phyloP scores from a whole-genome alignment of 768 basidiomycete genomes.

The Russula griseocarnosa region DNA sequence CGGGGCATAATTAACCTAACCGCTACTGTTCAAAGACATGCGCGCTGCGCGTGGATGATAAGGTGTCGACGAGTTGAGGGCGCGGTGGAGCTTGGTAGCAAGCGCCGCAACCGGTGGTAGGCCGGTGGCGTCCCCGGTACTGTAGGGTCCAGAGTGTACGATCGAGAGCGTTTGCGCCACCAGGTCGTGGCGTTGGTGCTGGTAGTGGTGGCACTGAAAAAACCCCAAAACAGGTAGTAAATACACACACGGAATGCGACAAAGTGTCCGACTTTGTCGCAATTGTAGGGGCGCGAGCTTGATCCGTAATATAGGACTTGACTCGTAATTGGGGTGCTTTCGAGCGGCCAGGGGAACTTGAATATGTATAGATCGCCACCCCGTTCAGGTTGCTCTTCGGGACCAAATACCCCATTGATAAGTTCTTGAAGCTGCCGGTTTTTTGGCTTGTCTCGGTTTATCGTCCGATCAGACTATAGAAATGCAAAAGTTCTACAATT shows the following conservation, averaged over 20 bases:
- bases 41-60: neutral
- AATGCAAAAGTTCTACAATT: neutral
- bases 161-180: too few species aligned
- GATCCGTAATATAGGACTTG: neutral
- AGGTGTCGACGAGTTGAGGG: neutral
- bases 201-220: neutral
- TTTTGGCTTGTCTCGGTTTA: neutral
- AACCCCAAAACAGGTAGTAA: neutral
- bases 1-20: too few species aligned
- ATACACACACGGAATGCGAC: neutral
- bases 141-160: neutral
- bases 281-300: neutral
- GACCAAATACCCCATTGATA: neutral
- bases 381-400: neutral
- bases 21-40: neutral
- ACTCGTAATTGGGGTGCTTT: neutral
- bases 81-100: too few species aligned
- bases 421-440: neutral
- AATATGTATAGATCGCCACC: neutral
- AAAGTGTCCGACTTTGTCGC: neutral
- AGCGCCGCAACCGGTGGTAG: neutral
- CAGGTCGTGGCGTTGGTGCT: neutral
- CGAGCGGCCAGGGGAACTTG: too few species aligned
- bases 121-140: neutral
- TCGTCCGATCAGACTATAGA: neutral